These are phyloP conservation scores for Xerocomus potaroensis DNA, from an alignment of 768 basidiomycete species.

Conservation along the genomic window DNA sequence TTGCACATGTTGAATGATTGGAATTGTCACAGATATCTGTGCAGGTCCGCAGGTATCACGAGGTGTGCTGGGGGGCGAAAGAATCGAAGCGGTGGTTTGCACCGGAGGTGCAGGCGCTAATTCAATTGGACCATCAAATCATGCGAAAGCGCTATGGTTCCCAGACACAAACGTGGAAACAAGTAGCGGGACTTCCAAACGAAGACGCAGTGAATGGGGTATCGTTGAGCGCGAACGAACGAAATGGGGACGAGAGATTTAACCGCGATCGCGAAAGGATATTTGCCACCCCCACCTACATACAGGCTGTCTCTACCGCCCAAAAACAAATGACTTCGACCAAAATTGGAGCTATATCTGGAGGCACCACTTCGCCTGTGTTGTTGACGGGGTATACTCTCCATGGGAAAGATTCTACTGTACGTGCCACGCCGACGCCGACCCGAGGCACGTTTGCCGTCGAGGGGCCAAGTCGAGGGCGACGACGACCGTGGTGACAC, in stretches of 20 bases:
- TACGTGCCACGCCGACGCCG: constrained; percentile 10
- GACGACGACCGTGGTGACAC: no score
- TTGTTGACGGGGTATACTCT: neutral
- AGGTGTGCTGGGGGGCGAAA: constrained; percentile 38
- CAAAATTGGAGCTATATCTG: neutral
- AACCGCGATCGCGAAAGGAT: neutral
- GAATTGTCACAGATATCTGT: constrained; percentile 37
- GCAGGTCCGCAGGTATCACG: constrained; percentile 51
- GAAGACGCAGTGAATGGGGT: neutral
- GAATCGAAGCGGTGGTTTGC: constrained; percentile 22
- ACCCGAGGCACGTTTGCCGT: constrained; percentile 6
- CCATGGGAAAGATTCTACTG: neutral
- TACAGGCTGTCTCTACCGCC: neutral
- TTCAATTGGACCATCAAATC: constrained; percentile 17
- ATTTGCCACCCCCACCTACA: constrained; percentile 4
- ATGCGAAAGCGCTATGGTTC: constrained; percentile 10
- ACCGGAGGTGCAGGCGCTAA: constrained; percentile 16
- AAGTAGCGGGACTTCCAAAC: neutral
- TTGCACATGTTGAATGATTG: neutral
- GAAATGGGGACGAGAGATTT: neutral
- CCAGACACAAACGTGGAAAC: constrained; percentile 1
- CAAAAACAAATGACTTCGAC: neutral
- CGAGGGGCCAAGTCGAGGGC: no score
- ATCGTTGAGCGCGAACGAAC: neutral
- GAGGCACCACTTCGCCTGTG: neutral